Conservation (phyloP, 2,329 filamentous ascomycete species). For the Nothophoma quercina region DNA sequence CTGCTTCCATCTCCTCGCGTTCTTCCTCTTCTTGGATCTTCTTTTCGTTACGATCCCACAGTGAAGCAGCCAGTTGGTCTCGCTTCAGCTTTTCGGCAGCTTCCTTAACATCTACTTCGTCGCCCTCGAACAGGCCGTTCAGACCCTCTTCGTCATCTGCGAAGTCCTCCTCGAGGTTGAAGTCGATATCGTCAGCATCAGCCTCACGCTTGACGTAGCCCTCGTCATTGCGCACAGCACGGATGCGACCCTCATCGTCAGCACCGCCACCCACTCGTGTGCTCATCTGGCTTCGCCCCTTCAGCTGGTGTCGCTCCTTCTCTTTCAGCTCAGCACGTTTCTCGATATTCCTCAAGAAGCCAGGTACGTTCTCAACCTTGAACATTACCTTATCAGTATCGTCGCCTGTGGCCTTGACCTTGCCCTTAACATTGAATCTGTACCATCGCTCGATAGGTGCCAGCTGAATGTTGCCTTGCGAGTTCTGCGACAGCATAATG, state of each 20-base stretch:
- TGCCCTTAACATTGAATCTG: conserved; percentile 77
- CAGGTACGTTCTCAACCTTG: conserved; percentile 75
- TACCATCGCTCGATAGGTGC: conserved; percentile 97
- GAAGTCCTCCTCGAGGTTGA: conserved; percentile 73
- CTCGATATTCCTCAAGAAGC: conserved; percentile 69
- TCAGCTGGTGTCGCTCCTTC: conserved; percentile 39
- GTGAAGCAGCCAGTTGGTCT: conserved; percentile 85
- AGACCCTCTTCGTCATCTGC: conserved; percentile 79
- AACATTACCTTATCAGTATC: conserved; percentile 86
- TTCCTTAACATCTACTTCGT: conserved; percentile 66
- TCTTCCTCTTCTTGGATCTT: conserved; percentile 71
- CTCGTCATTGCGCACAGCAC: conserved; percentile 50
- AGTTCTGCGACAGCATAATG: conserved; percentile 75
- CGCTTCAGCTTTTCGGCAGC: conserved; percentile 72
- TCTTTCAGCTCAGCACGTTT: conserved; percentile 60
- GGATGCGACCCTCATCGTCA: conserved; percentile 49
- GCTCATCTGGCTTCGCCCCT: conserved; percentile 29
- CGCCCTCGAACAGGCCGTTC: conserved; percentile 52
- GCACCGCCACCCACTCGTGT: conserved; percentile 44
- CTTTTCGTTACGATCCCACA: conserved; percentile 71
- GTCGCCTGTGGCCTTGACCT: conserved; percentile 81
- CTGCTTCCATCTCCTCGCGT: conserved; percentile 71
- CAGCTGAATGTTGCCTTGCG: conserved; percentile 73
- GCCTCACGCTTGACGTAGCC: conserved; percentile 57
- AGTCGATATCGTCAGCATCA: conserved; percentile 72